Conservation (phyloP, 192 early-diverging fungal genomes). For the Rhizophagus clarus region DNA sequence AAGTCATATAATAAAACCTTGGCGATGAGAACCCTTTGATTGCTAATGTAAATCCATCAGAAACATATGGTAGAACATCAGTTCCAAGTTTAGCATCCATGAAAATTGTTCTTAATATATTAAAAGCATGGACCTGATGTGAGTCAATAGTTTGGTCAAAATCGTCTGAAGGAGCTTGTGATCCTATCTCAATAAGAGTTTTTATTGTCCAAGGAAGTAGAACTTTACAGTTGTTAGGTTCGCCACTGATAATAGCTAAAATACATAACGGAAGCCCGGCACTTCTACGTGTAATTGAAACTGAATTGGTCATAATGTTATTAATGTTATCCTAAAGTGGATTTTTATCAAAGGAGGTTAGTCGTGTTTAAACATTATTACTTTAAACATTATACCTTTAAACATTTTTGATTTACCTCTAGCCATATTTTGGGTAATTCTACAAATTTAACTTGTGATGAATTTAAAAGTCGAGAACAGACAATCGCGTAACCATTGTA, state of each 20-base stretch:
- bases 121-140: constrained; percentile 93
- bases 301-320: constrained; percentile 65
- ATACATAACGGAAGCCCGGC: constrained; percentile 89
- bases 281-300: constrained; percentile 91
- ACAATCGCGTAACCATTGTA: constrained; percentile 76
- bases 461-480: constrained; percentile 69
- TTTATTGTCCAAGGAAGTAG: constrained; percentile 70
- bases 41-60: constrained; percentile 75
- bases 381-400: not conserved
- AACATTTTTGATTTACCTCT: constrained; percentile 42
- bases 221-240: constrained; percentile 58
- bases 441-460: constrained; percentile 51
- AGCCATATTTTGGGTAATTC: constrained; percentile 73
- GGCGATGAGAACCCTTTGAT: constrained; percentile 81
- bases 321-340: constrained; percentile 62
- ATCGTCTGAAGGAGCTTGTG: constrained; percentile 29
- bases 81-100: constrained; percentile 79
- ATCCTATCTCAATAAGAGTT: constrained; percentile 67
- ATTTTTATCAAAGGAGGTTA: not conserved
- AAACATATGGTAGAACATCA: constrained; percentile 73
- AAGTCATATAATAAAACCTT: constrained; percentile 30
- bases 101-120: constrained; percentile 82
- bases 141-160: constrained; percentile 74
- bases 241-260: constrained; percentile 77
- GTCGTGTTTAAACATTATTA: not conserved